Evolutionary conservation across 2,329 filamentous ascomycete genomes (phyloP).

Genomic region (Pseudofabraea citricarpa): DNA sequence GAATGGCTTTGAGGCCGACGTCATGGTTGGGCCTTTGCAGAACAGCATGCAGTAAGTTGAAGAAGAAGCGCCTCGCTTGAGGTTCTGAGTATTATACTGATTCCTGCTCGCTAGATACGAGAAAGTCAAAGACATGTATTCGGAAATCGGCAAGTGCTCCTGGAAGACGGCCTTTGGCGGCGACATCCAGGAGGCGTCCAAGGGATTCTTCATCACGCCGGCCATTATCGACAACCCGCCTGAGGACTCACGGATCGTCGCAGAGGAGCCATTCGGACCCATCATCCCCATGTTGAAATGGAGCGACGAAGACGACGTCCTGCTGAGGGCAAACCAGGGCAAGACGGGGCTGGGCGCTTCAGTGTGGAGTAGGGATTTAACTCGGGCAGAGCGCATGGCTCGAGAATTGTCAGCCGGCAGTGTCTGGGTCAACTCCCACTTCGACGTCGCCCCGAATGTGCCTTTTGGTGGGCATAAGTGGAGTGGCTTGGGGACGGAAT

Average conservation of each 20-base stretch:
- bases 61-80: slow-evolving; percentile 36
- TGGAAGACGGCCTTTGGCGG: slow-evolving; percentile 43
- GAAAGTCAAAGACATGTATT: slow-evolving; percentile 48
- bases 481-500: slow-evolving; percentile 23
- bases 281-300: slow-evolving; percentile 59
- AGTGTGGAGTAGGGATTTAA: slow-evolving; percentile 50
- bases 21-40: slow-evolving; percentile 50
- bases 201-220: slow-evolving; percentile 52
- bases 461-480: slow-evolving; percentile 27
- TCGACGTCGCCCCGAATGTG: slow-evolving; percentile 39
- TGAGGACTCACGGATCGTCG: slow-evolving; percentile 48
- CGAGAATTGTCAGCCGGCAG: slow-evolving; percentile 48
- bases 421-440: slow-evolving; percentile 56
- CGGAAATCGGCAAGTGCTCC: slow-evolving; percentile 47
- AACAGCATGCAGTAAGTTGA: slow-evolving; percentile 53
- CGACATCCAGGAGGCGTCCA: background rate
- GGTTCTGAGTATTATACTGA: background rate
- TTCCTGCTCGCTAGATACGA: slow-evolving; percentile 27
- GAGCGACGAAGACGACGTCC: slow-evolving; percentile 54
- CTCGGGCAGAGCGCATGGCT: slow-evolving; percentile 45
- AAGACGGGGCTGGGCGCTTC: slow-evolving; percentile 51
- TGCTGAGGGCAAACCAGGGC: slow-evolving; percentile 47
- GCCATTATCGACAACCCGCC: slow-evolving; percentile 54
- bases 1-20: slow-evolving; percentile 27
- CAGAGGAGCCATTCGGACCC: slow-evolving; percentile 58